Base-by-base conservation (phyloP, 768 basidiomycete genomes). In the Podaxis sp. region DNA sequence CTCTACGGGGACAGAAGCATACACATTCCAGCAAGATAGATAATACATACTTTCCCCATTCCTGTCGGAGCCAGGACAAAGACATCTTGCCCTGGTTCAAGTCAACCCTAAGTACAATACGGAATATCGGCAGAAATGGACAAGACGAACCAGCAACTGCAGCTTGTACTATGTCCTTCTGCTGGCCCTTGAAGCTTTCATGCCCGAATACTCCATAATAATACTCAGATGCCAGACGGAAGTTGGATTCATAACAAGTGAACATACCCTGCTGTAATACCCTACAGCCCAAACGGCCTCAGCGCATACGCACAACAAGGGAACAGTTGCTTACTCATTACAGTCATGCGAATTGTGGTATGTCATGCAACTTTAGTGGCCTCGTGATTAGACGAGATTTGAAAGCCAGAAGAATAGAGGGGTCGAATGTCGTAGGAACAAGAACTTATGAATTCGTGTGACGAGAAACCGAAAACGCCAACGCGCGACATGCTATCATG, bases 21-120 rank as follows among this genome's bases (percentile, higher is more conserved):
- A 52, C 56, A 24, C 5, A 26, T 26, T 36, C 52, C 3, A 22
- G 1, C 40, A 26, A 7, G 7, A 4, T 48, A 8, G 15, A 51
- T 4, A 13, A 0, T 54, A 70, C 68, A 42, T 33, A 88, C 92
- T 82, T 95, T 95, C 38, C 93, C 93, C 89, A 94, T 92, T 3
- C 93, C 92, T 9, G 93, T 95, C 0, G 93, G 92, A 17, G 92
- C 93, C 2, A 93, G 80, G 9, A 92, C 90, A 54, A 93, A 81
- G 13, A 93, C 85, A 72, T 93, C 92, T 8, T 74, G 75, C 3
- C 89, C 91, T 91, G 51, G 4, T 63, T 49, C 7, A 22, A 26
- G n/a, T 28, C 44, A 52, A 22, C 17, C 24, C 12, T 1, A 33
- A 33, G 33, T 33, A 33, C 6, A 24, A 2, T 30, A 9, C 2